A percentile compares a stretch with the other conserved stretches of the same genome.
Conservation (phyloP, 495 filamentous ascomycete genomes). For the Pyrenopolyporus hunteri region DNA sequence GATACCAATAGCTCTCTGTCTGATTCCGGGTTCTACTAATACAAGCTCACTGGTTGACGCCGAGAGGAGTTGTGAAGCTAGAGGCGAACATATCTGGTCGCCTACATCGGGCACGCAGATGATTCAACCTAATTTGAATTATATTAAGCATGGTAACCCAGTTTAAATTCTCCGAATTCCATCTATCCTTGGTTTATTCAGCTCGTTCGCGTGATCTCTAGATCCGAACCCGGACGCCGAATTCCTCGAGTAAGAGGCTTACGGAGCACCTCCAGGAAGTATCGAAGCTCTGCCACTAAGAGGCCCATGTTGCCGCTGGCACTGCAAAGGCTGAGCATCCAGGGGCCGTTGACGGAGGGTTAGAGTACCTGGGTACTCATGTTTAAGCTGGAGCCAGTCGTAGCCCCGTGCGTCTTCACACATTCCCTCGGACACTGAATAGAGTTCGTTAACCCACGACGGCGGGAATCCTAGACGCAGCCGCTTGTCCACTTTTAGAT, state of each 20-base stretch:
- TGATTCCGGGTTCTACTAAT: conserved; percentile 51
- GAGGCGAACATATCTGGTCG: conserved; percentile 54
- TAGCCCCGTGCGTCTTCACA: conserved; percentile 4
- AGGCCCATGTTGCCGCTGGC: conserved; percentile 37
- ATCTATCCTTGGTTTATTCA: conserved; percentile 46
- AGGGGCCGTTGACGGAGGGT: conserved; percentile 40
- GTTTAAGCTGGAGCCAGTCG: conserved; percentile 44
- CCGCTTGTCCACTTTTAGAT: not conserved
- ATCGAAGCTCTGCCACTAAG: conserved; percentile 36
- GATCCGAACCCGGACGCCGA: conserved; percentile 47
- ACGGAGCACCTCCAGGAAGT: conserved; percentile 35
- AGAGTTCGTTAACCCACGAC: not conserved
- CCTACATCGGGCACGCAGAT: conserved; percentile 43
- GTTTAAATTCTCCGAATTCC: too few species aligned
- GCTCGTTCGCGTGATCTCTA: conserved; percentile 43
- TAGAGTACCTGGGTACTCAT: conserved; percentile 43
- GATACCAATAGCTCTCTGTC: conserved; percentile 46
- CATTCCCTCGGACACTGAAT: not conserved
- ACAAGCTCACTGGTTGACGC: conserved; percentile 41
- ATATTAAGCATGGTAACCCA: conserved; percentile 43
- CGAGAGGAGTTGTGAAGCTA: conserved; percentile 38
- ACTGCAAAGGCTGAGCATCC: conserved; percentile 44
- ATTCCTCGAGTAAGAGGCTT: conserved; percentile 45
- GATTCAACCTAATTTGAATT: conserved; percentile 50
- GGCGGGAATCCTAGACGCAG: not conserved